These are phyloP conservation scores for Trametes maxima DNA, from an alignment of 768 basidiomycete genomes.

Conservation along the genomic window DNA sequence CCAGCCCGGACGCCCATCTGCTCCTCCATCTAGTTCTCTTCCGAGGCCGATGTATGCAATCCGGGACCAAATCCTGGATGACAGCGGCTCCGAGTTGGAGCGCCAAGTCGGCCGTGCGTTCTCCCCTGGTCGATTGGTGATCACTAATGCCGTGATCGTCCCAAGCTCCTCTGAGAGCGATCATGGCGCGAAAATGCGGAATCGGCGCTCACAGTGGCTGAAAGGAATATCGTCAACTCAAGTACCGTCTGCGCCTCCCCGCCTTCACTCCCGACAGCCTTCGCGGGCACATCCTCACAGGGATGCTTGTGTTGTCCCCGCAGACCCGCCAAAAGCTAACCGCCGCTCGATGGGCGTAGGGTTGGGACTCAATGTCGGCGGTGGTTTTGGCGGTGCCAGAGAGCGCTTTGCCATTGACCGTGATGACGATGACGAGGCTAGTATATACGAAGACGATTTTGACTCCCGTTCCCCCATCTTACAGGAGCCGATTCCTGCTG, in stretches of 20 bases:
- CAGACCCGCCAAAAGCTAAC: neutral
- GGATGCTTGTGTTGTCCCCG: neutral
- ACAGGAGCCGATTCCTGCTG: slow-evolving; percentile 1
- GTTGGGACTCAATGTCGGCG: slow-evolving; percentile 14
- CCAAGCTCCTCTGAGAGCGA: slow-evolving; percentile 31
- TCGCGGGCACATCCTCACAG: neutral
- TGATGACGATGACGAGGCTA: slow-evolving; percentile 24
- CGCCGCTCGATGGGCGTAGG: slow-evolving; percentile 1
- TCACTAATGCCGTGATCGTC: slow-evolving; percentile 29
- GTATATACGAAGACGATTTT: slow-evolving; percentile 22
- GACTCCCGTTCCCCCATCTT: slow-evolving; percentile 1
- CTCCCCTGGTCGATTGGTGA: slow-evolving; percentile 25
- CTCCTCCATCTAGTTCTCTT: slow-evolving; percentile 1
- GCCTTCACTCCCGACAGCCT: neutral
- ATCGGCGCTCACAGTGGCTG: slow-evolving; percentile 3
- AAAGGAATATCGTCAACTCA: neutral
- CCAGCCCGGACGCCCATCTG: slow-evolving; percentile 7
- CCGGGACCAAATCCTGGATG: slow-evolving; percentile 1
- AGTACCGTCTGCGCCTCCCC: neutral
- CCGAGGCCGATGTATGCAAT: neutral
- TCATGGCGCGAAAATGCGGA: neutral
- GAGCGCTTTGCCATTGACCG: slow-evolving; percentile 12
- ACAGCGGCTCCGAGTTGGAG: slow-evolving; percentile 31
- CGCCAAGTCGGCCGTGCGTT: slow-evolving; percentile 16
- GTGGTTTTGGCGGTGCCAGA: neutral